phyloP scores from a whole-genome alignment of 768 basidiomycete species.

The Boletus vinaceobasis region DNA sequence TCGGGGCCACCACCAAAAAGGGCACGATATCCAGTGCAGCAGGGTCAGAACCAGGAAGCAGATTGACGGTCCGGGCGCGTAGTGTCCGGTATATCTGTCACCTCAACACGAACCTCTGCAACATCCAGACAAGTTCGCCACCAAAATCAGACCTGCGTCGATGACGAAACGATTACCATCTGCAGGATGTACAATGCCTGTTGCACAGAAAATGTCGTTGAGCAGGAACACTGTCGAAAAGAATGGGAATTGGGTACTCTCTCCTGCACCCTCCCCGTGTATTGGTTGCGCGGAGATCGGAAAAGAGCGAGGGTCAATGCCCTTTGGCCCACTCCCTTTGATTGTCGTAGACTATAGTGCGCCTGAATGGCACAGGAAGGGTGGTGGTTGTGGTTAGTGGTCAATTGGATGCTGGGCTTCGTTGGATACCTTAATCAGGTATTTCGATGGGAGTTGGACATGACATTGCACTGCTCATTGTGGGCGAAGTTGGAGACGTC shows the following conservation, averaged over 20 bases:
- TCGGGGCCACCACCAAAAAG: constrained; percentile 25
- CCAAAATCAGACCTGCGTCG: constrained; percentile 23
- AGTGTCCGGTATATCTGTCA: constrained; percentile 25
- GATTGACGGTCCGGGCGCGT: constrained; percentile 17
- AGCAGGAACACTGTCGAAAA: constrained; percentile 13
- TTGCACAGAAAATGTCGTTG: constrained; percentile 18
- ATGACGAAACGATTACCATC: constrained; percentile 20
- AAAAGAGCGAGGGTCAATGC: constrained; percentile 38
- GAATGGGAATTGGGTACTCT: constrained; percentile 13
- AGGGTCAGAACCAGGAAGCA: constrained; percentile 9
- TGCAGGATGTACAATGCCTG: constrained; percentile 21
- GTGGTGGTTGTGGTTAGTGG: too few relatives aligned
- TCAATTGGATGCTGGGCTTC: too few relatives aligned
- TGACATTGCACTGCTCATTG: too few relatives aligned
- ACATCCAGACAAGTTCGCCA: constrained; percentile 22
- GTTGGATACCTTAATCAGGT: too few relatives aligned
- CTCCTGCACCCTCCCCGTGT: constrained; percentile 15
- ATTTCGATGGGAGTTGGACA: too few relatives aligned
- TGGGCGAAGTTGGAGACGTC: too few relatives aligned
- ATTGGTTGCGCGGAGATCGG: constrained; percentile 16
- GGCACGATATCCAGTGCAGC: not conserved
- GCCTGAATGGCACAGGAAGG: too few relatives aligned
- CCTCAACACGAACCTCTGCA: constrained; percentile 26
- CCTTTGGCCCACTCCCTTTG: too few relatives aligned
- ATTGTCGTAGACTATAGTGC: too few relatives aligned